Conservation (phyloP, 106 monocot species). For the Phalaenopsis equestris region DNA sequence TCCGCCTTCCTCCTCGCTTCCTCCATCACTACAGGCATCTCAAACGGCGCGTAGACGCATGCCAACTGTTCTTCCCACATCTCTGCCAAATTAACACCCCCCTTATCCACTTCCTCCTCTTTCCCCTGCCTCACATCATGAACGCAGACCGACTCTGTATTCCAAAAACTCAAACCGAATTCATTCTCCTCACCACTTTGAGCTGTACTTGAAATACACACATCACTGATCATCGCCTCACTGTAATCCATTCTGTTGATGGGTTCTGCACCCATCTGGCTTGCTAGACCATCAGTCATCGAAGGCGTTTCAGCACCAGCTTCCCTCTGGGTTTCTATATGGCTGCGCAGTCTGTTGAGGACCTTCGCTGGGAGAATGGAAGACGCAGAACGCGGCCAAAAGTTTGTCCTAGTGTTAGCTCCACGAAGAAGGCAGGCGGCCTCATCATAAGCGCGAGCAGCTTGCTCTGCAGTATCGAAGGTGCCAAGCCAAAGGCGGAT, state of each 20-base stretch:
- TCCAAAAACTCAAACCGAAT: neutral
- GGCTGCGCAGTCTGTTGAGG: neutral
- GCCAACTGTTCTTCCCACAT: neutral
- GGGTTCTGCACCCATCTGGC: neutral
- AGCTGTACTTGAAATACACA: neutral
- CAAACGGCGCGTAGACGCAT: neutral
- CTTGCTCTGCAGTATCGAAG: conserved; percentile 37
- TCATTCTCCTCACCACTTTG: neutral
- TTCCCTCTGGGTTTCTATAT: neutral
- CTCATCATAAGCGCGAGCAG: conserved; percentile 19
- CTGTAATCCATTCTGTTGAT: neutral
- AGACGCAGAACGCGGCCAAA: conserved; percentile 10
- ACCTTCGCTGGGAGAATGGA: neutral
- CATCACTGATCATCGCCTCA: neutral
- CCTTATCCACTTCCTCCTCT: neutral
- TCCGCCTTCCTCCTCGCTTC: neutral
- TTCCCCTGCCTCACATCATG: neutral
- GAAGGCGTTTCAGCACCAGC: neutral
- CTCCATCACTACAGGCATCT: neutral
- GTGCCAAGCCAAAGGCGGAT: conserved; percentile 39
- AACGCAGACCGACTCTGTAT: neutral
- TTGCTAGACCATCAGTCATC: neutral
- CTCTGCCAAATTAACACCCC: neutral
- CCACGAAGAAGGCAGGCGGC: conserved; percentile 26
- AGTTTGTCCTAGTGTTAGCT: conserved; percentile 20